A percentile compares a stretch with the other conserved stretches of the same genome.
phyloP scores from a whole-genome alignment of 225 moss, liverwort and hornwort species.

The Straminergon stramineum region DNA sequence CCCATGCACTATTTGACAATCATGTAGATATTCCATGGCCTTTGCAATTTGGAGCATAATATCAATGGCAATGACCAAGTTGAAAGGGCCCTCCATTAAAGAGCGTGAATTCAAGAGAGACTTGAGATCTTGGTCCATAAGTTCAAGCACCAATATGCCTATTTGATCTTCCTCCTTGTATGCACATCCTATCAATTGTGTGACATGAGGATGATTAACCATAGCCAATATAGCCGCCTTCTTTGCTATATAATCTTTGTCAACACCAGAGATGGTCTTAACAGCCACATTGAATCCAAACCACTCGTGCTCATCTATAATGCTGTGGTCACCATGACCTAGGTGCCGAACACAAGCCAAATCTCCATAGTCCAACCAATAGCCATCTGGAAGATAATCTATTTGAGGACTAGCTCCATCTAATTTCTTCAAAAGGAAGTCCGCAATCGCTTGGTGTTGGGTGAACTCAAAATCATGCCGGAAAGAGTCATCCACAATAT shows the following conservation, averaged over 20 bases:
- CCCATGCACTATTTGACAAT: conserved; percentile 14
- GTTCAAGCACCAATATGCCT: conserved; percentile 29
- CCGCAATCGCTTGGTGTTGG: conserved; percentile 25
- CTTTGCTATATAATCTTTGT: conserved; percentile 3
- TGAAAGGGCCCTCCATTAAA: conserved; percentile 17
- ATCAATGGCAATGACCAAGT: conserved; percentile 25
- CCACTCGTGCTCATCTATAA: conserved; percentile 30
- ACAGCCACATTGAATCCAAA: conserved; percentile 34
- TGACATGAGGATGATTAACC: conserved; percentile 24
- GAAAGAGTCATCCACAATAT: conserved; percentile 24
- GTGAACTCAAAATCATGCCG: conserved; percentile 37
- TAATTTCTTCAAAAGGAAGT: conserved; percentile 16
- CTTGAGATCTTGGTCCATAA: conserved; percentile 32
- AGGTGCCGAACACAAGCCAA: conserved; percentile 13
- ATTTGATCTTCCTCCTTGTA: conserved; percentile 23
- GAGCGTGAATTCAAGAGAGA: conserved; percentile 11
- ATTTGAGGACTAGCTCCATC: background rate
- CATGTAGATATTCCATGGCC: conserved; percentile 34
- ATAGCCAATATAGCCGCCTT: conserved; percentile 16
- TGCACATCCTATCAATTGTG: conserved; percentile 36
- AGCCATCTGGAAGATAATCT: conserved; percentile 15
- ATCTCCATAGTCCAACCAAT: conserved; percentile 20
- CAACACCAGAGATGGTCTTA: conserved; percentile 16
- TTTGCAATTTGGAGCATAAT: conserved; percentile 40
- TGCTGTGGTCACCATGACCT: conserved; percentile 15